Conservation (phyloP, 139 green algal genomes). For the Marvania coccoides region DNA sequence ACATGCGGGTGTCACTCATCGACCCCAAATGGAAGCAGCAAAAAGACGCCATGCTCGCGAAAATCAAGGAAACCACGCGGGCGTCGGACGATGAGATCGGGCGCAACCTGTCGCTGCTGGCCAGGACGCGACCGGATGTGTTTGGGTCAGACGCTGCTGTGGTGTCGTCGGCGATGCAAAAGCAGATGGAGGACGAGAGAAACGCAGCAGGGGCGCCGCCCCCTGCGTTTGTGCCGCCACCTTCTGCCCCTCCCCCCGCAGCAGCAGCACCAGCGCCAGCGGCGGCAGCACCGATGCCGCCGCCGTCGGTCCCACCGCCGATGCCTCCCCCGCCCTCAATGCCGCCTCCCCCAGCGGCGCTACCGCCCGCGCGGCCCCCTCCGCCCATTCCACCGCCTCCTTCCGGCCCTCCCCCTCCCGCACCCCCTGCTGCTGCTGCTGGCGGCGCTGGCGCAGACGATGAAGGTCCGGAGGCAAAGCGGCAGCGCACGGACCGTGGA, state of each 20-base stretch:
- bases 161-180: constrained; percentile 56
- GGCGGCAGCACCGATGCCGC: background rate
- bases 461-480: constrained; percentile 49
- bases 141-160: constrained; percentile 88
- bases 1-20: constrained; percentile 85
- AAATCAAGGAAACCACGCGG: constrained; percentile 71
- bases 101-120: constrained; percentile 81
- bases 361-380: constrained; percentile 8
- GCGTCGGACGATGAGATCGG: constrained; percentile 90
- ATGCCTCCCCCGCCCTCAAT: background rate
- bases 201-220: background rate
- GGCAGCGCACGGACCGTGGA: constrained; percentile 29
- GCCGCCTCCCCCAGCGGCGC: constrained; percentile 13
- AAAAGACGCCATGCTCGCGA: constrained; percentile 88
- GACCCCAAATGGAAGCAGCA: constrained; percentile 92
- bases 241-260: constrained; percentile 5
- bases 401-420: background rate
- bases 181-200: constrained; percentile 67
- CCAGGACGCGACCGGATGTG: constrained; percentile 84
- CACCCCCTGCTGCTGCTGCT: background rate
- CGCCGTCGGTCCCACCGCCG: background rate
- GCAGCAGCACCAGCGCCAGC: background rate
- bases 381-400: background rate
- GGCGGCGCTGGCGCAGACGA: constrained; percentile 22
- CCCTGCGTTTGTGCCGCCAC: constrained; percentile 11